These are phyloP conservation scores for Microdochium nivale DNA, from an alignment of 2,329 filamentous ascomycete species.

Conservation along the genomic window DNA sequence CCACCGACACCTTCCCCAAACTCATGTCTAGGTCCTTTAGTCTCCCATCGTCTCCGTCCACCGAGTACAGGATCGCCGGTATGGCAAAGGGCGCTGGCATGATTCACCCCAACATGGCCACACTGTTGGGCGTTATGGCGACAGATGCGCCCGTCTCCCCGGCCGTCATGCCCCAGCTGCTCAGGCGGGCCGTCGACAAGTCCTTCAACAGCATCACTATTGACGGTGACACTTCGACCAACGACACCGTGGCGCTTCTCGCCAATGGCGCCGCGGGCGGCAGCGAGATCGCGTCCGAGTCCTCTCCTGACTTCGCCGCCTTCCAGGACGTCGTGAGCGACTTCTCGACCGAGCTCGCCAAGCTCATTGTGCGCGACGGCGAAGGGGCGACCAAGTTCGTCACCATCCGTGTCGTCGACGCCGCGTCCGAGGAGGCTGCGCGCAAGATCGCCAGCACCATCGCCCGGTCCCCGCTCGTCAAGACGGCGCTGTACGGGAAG, in stretches of 20 bases:
- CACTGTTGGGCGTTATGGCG: constrained; percentile 81
- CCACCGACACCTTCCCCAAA: constrained; percentile 97
- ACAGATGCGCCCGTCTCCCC: constrained; percentile 80
- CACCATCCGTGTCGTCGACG: constrained; percentile 75
- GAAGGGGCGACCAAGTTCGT: constrained; percentile 98
- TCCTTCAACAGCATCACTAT: constrained; percentile 97
- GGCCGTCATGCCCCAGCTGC: constrained; percentile 56
- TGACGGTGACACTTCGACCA: constrained; percentile 94
- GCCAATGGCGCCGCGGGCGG: constrained; percentile 90
- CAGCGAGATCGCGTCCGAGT: constrained; percentile 44
- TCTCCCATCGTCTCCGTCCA: constrained; percentile 68
- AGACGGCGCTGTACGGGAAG: constrained; percentile 93
- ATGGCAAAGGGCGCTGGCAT: constrained; percentile 98
- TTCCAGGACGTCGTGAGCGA: constrained; percentile 64
- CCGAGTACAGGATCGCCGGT: constrained; percentile 78
- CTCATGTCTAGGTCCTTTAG: constrained; percentile 77
- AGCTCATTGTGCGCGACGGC: constrained; percentile 90
- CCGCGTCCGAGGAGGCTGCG: constrained; percentile 60
- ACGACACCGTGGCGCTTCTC: constrained; percentile 91
- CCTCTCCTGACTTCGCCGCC: constrained; percentile 55
- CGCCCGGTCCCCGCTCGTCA: constrained; percentile 85
- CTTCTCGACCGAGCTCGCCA: constrained; percentile 77
- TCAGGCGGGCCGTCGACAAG: constrained; percentile 66
- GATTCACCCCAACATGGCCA: constrained; percentile 99
- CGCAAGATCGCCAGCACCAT: constrained; percentile 79